Evolutionary conservation across 768 basidiomycete genomes (phyloP), one percentile per base, ranked within the genome.

Genomic region (Sarcomyxa edulis): DNA sequence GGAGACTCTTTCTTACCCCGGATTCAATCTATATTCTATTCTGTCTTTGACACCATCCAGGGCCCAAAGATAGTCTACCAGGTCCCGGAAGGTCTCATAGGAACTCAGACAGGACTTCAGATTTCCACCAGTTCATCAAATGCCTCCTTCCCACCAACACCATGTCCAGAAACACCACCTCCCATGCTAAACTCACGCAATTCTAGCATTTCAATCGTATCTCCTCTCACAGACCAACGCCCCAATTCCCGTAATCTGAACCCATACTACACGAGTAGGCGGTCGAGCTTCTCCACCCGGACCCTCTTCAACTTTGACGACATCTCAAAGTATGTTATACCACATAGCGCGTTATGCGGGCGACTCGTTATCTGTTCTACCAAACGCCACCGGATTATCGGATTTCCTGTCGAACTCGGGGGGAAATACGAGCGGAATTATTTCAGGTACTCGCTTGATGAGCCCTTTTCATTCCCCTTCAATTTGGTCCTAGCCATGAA

Each of bases 321-420:
- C 48, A 84, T 98, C 39, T 88, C 89, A 12, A 92, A 86, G 60
- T 97, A 92, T 69, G 81, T 98, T 20, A 94, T 99, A 37, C 95
- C 96, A 2, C 83, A 79, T 11, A 79, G 80, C 39, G 74, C 84
- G 7, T 66, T 98, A 9, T 95, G 90, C 49, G 90, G 90, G 12
- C 75, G 90, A 44, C 76, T 99, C 15, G 86, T 97, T 32, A 90
- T 82, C 12, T 92, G 88, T 47, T 74, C 90, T 7, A 87, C 88
- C 1, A 75, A 75, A 30, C 78, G 73, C 23, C 84, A 90, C 56
- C 82, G 92, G 42, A 81, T 99, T 39, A 83, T 96, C 34, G 95
- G 95, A 1, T 92, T 94, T 53, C 96, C 96, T 3, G 81, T 90
- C 31, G 76, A 84, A 45, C 66, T 93, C 36, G 68, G 71, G 35